A percentile compares a stretch with the other conserved stretches of the same genome.
phyloP scores from a whole-genome alignment of 2,329 filamentous ascomycete genomes.

The Alternaria metachromatica region DNA sequence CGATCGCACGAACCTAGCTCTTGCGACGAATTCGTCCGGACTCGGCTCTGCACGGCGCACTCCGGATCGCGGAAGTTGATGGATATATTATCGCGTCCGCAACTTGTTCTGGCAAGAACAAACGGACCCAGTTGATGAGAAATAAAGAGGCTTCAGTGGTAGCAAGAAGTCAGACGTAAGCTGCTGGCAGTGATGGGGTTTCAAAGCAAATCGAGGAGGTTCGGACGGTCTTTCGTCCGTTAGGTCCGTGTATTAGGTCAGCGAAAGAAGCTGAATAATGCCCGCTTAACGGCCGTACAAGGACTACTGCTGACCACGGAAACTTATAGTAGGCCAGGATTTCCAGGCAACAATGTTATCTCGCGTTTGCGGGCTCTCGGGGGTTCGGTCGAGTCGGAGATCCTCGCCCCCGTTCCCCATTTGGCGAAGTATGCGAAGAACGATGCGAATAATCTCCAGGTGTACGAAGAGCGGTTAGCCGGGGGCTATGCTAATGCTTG shows the following conservation, averaged over 20 bases:
- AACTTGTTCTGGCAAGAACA: not conserved
- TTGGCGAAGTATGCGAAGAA: constrained; percentile 8
- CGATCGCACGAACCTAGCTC: constrained; percentile 7
- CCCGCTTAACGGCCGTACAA: constrained; percentile 1
- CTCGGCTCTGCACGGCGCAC: constrained; percentile 7
- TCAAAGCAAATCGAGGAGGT: constrained; percentile 6
- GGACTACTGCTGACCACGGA: constrained; percentile 15
- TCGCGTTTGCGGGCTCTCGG: not conserved
- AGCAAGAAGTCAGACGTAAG: constrained; percentile 12
- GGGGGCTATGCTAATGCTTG: constrained; percentile 5
- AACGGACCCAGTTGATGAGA: not conserved
- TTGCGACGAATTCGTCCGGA: constrained; percentile 31
- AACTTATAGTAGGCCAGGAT: constrained; percentile 16
- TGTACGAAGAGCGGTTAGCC: not conserved
- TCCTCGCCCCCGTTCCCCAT: constrained; percentile 7
- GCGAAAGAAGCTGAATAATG: constrained; percentile 18
- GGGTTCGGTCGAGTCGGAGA: not conserved
- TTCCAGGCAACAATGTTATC: constrained; percentile 18
- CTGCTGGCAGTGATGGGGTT: constrained; percentile 3
- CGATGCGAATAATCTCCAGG: not conserved
- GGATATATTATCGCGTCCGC: constrained; percentile 10
- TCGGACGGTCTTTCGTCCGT: constrained; percentile 23
- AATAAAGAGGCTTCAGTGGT: not conserved
- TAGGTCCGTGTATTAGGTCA: constrained; percentile 18
- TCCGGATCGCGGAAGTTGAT: constrained; percentile 3